Evolutionary conservation across 2,329 filamentous ascomycete genomes (phyloP).

Genomic region (Calonectria naviculata): DNA sequence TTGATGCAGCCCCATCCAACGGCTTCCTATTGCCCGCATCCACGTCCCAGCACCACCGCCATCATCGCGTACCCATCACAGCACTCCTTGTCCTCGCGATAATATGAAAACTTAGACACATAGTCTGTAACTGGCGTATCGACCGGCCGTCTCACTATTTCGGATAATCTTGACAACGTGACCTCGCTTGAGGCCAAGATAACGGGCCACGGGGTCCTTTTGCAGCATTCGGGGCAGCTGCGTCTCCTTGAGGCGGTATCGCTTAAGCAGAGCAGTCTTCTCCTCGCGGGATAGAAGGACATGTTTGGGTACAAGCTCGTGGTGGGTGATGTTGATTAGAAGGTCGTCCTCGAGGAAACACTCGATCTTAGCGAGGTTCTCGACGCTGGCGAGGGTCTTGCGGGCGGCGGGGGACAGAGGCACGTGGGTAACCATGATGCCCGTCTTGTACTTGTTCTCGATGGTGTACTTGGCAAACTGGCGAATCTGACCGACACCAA

Average conservation of each 20-base stretch:
- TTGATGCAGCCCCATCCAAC: conserved; percentile 21
- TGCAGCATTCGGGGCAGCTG: conserved; percentile 93
- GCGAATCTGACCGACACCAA: conserved; percentile 94
- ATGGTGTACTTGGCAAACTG: conserved; percentile 86
- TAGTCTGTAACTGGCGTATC: conserved; percentile 93
- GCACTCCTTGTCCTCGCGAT: not conserved
- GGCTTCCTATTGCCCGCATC: not conserved
- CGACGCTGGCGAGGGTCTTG: conserved; percentile 84
- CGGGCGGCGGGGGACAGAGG: conserved; percentile 87
- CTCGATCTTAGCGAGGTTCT: conserved; percentile 84
- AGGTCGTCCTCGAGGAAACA: conserved; percentile 96
- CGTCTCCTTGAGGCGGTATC: conserved; percentile 97
- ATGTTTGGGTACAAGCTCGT: conserved; percentile 96
- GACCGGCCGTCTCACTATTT: conserved; percentile 92
- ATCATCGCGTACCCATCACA: conserved; percentile 1
- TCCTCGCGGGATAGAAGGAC: conserved; percentile 91
- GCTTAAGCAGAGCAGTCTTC: conserved; percentile 84
- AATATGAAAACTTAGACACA: conserved; percentile 60
- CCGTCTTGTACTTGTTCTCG: conserved; percentile 85
- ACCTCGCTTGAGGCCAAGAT: conserved; percentile 88
- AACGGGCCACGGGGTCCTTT: conserved; percentile 92
- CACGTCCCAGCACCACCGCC: not conserved
- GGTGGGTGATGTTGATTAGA: conserved; percentile 97
- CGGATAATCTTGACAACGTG: conserved; percentile 99
- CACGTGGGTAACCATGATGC: conserved; percentile 88